Percentiles rank a stretch among this genome's conserved stretches.
phyloP scores from a whole-genome alignment of 2,329 filamentous ascomycete genomes.

The Colletotrichum tamarilloi region DNA sequence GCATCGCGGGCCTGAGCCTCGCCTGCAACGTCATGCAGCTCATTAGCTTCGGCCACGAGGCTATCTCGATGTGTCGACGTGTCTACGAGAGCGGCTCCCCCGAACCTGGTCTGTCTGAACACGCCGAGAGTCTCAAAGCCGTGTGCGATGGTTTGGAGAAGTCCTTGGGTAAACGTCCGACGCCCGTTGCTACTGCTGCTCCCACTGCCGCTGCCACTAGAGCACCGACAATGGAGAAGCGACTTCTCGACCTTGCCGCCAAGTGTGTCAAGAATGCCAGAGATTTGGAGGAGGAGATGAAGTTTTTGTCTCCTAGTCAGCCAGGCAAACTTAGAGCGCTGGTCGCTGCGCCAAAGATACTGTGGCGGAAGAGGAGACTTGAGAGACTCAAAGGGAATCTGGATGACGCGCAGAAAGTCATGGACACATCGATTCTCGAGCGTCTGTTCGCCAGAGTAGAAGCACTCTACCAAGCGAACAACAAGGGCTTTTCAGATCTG shows the following conservation, averaged over 20 bases:
- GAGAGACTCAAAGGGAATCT: neutral
- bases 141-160: neutral
- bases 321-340: neutral
- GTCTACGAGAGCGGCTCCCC: neutral
- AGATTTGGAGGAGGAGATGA: neutral
- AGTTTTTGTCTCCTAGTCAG: neutral
- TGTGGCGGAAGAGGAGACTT: neutral
- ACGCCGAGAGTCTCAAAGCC: neutral
- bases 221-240: neutral
- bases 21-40: conserved; percentile 19
- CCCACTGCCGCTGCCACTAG: neutral
- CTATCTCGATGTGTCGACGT: neutral
- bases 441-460: neutral
- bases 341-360: neutral
- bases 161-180: rapidly evolving
- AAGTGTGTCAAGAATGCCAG: neutral
- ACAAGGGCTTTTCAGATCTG: rapidly evolving
- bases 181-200: neutral
- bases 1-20: neutral
- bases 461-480: neutral
- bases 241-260: neutral
- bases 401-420: neutral
- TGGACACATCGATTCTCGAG: neutral
- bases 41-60: neutral
- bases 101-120: neutral